Percentiles rank a stretch among this genome's conserved stretches.
phyloP scores from a whole-genome alignment of 345 rosid species.

The Turritis glabra region DNA sequence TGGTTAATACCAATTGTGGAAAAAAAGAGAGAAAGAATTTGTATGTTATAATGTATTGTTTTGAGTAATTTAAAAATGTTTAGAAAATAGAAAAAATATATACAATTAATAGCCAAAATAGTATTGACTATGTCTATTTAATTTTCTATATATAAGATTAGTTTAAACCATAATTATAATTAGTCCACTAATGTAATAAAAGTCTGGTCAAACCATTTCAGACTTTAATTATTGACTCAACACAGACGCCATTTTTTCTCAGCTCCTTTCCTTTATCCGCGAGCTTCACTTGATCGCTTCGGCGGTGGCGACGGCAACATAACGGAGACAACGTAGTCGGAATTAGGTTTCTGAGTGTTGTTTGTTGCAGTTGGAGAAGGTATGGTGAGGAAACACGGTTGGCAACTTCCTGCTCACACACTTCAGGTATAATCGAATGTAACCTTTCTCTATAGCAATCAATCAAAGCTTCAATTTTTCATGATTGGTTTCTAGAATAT shows the following conservation, averaged over 20 bases:
- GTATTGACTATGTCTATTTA: too few species aligned
- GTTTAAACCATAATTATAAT: not conserved
- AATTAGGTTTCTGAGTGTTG: slow-evolving; percentile 10
- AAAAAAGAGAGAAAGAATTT: too few species aligned
- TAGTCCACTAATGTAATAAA: not conserved
- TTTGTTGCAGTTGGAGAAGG: slow-evolving; percentile 28
- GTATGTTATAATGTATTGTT: too few species aligned
- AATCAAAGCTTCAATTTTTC: not conserved
- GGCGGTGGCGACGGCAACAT: not conserved
- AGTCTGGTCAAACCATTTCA: not conserved
- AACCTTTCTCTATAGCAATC: not conserved
- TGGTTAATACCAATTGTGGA: too few species aligned
- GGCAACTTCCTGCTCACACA: slow-evolving; percentile 97
- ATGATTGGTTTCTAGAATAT: not conserved
- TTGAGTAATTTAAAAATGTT: too few species aligned
- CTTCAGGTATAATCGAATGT: slow-evolving; percentile 56
- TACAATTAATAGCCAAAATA: too few species aligned
- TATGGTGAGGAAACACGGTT: slow-evolving; percentile 96
- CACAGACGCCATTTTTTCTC: too few species aligned
- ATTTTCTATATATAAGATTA: too few species aligned
- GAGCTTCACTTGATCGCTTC: not conserved
- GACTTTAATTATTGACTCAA: not conserved
- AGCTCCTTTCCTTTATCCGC: not conserved
- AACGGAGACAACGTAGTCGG: not conserved
- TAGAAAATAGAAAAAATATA: too few species aligned